Base-by-base conservation (phyloP, 2,329 filamentous ascomycete genomes). In the Exophiala sp. region DNA sequence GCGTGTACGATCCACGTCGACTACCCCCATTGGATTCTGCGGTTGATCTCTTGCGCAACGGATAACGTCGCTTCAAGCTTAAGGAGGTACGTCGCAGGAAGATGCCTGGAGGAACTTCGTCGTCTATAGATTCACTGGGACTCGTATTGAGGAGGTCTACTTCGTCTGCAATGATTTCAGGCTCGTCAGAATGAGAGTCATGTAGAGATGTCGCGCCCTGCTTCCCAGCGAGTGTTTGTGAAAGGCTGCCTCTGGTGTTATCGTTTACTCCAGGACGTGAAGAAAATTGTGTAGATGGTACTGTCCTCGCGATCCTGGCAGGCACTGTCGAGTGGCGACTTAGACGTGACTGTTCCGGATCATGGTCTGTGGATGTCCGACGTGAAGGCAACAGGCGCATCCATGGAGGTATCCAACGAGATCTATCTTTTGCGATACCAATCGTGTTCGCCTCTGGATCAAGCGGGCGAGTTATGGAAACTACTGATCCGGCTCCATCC, bases 341-440 rank as follows among this genome's bases (percentile, higher is more conserved):
- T 29, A 14, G 12, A n/a, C 14, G 5, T 38, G 21, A n/a, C 3
- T 20, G 43, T 14, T 14, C 39, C 7, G 10, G 11, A n/a, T 35
- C 12, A 16, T 14, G n/a, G 7, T 29, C 16, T 39, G 35, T 29
- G 29, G 11, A 21, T 36, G 29, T 29, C 14, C 49, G 48, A 38
- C 45, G 50, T 9, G 50, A 54, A 14, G 57, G 50, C 43, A 60
- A 50, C 46, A 60, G 44, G 3, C 39, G 24, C 59, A 62, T 58
- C 60, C 59, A 61, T 18, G 48, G 24, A 10, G 59, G 58, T 29
- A 45, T 43, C 34, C 49, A 40, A 33, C 36, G 18, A n/a, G 42
- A 46, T 6, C 24, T 24, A 36, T 49, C 16, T 5, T 9, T 21
- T 14, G n/a, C 12, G 5, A 6, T 12, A 24, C 33, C 38, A 16